phyloP scores from a whole-genome alignment of 805 yeast genomes.

The Spathaspora hagerdaliae region DNA sequence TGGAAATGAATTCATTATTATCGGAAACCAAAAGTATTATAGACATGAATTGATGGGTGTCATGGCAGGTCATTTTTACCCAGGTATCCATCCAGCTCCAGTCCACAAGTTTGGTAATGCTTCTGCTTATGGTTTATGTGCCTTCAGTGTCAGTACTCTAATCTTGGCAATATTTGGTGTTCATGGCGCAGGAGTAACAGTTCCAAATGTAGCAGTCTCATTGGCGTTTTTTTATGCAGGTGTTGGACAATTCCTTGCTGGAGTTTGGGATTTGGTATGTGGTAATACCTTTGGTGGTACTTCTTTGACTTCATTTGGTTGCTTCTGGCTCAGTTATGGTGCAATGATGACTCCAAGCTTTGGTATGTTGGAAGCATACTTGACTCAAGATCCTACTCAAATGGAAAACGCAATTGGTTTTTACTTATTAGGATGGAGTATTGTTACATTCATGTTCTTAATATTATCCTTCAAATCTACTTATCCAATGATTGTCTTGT shows the following conservation, averaged over 20 bases:
- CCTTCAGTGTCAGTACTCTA: conserved; percentile 45
- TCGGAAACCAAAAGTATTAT: conserved; percentile 41
- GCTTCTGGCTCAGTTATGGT: conserved; percentile 51
- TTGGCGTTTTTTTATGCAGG: conserved; percentile 50
- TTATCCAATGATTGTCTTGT: conserved; percentile 46
- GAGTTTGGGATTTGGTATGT: conserved; percentile 45
- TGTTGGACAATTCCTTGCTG: conserved; percentile 45
- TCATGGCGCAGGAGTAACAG: conserved; percentile 43
- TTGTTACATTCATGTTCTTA: conserved; percentile 57
- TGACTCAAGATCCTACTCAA: conserved; percentile 35
- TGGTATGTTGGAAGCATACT: conserved; percentile 47
- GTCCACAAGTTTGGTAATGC: conserved; percentile 48
- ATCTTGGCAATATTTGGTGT: conserved; percentile 44
- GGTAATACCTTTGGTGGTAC: conserved; percentile 58
- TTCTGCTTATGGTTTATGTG: conserved; percentile 51
- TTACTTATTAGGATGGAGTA: conserved; percentile 58
- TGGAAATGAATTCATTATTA: conserved; percentile 38
- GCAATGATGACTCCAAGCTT: conserved; percentile 51
- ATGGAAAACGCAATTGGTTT: conserved; percentile 52
- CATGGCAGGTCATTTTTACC: conserved; percentile 55
- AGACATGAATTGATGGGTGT: conserved; percentile 58
- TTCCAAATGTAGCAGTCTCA: conserved; percentile 42
- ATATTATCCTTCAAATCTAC: conserved; percentile 53
- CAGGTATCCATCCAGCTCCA: conserved; percentile 44
- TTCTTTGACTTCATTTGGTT: conserved; percentile 50